Evolutionary conservation across 2,329 filamentous ascomycete genomes (phyloP).

Genomic region (Venturia aucupariae): DNA sequence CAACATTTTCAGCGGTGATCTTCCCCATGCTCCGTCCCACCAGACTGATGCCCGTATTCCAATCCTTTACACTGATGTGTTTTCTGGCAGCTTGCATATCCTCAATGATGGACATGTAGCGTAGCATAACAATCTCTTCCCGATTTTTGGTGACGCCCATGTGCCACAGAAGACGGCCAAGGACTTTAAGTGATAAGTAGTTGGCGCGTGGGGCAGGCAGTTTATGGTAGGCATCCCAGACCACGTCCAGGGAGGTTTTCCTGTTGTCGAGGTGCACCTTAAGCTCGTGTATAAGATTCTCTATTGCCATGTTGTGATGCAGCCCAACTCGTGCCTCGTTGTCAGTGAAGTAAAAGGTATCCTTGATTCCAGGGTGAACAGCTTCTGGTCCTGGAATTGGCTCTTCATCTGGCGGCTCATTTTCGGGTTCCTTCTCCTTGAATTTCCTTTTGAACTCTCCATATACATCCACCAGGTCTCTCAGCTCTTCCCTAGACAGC

Average conservation of each 20-base stretch:
- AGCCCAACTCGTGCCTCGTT: not conserved
- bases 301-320: not conserved
- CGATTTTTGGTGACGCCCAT: constrained; percentile 56
- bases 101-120: constrained; percentile 74
- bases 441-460: constrained; percentile 9
- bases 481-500: constrained; percentile 10
- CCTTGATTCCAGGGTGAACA: constrained; percentile 5
- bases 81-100: constrained; percentile 72
- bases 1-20: constrained; percentile 50
- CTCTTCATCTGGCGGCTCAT: constrained; percentile 13
- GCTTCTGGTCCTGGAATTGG: not conserved
- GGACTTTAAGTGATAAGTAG: constrained; percentile 40
- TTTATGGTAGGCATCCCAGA: constrained; percentile 45
- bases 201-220: constrained; percentile 46
- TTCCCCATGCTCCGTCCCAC: constrained; percentile 60
- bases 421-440: constrained; percentile 1
- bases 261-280: not conserved
- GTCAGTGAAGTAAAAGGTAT: constrained; percentile 2
- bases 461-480: constrained; percentile 13
- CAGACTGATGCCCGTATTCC: constrained; percentile 77
- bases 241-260: constrained; percentile 35
- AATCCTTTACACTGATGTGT: constrained; percentile 58
- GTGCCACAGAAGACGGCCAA: constrained; percentile 57
- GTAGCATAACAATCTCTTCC: constrained; percentile 50
- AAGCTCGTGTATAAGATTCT: not conserved